Percentiles rank a stretch among this genome's conserved stretches.
phyloP scores from a whole-genome alignment of 371 early-diverging fungal species.

The Mortierella sp. region DNA sequence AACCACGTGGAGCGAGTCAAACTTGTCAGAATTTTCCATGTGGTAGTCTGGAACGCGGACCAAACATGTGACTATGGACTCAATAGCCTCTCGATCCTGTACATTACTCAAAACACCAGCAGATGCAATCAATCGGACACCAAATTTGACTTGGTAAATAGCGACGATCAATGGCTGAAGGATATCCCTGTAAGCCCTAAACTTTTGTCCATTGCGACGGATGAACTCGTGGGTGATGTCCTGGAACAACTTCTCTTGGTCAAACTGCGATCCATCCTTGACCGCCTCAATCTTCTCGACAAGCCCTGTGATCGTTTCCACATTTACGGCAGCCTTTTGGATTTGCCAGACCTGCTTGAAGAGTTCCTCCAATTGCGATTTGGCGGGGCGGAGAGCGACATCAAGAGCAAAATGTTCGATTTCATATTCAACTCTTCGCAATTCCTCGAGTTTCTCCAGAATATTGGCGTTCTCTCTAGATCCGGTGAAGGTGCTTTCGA shows the following conservation, averaged over 20 bases:
- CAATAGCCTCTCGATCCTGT: constrained; percentile 59
- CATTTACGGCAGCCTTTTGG: constrained; percentile 73
- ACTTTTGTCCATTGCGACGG: constrained; percentile 64
- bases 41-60: constrained; percentile 61
- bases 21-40: constrained; percentile 51
- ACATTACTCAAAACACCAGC: constrained; percentile 44
- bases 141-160: constrained; percentile 84
- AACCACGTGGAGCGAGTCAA: constrained; percentile 62
- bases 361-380: constrained; percentile 79
- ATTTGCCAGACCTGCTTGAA: constrained; percentile 83
- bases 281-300: constrained; percentile 60
- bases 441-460: constrained; percentile 46
- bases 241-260: constrained; percentile 79
- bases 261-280: constrained; percentile 56
- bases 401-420: constrained; percentile 56
- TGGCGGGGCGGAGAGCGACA: constrained; percentile 78
- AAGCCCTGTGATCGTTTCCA: constrained; percentile 60
- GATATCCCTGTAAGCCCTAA: constrained; percentile 80
- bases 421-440: constrained; percentile 59
- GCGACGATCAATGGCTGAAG: constrained; percentile 80
- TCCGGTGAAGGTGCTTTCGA: constrained; percentile 73
- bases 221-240: constrained; percentile 79
- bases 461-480: constrained; percentile 65
- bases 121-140: constrained; percentile 72
- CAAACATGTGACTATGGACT: constrained; percentile 59